Percentiles rank a stretch among this genome's conserved stretches.
phyloP scores from a whole-genome alignment of 2,329 filamentous ascomycete species.

The Ciborinia camelliae region DNA sequence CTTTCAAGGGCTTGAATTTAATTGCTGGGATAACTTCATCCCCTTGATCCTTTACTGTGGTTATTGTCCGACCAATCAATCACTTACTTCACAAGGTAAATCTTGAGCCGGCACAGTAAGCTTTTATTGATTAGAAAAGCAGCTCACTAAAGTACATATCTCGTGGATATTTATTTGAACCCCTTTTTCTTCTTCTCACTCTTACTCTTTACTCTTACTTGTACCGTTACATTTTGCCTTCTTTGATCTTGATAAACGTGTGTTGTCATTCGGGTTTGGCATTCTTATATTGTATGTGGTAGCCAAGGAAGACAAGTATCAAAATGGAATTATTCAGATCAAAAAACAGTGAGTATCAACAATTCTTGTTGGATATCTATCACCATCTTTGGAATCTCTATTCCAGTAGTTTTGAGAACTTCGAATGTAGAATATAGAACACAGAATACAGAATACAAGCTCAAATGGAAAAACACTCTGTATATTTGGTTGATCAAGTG shows the following conservation, averaged over 20 bases:
- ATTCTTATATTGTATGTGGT: background rate
- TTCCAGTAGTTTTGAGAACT: background rate
- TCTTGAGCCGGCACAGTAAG: background rate
- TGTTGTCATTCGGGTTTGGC: constrained; percentile 4
- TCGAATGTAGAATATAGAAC: too few species aligned
- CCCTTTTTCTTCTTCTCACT: background rate
- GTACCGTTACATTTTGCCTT: background rate
- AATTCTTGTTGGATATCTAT: background rate
- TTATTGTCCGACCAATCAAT: background rate
- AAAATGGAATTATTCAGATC: constrained; percentile 5
- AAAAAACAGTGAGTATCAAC: constrained; percentile 9
- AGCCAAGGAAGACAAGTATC: background rate
- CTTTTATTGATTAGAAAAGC: constrained; percentile 7
- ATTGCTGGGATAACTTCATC: constrained; percentile 12
- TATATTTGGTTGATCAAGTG: constrained; percentile 1
- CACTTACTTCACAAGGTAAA: background rate
- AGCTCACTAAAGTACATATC: background rate
- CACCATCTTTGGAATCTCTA: background rate
- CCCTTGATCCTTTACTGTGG: background rate
- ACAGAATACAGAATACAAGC: background rate
- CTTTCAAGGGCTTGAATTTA: background rate
- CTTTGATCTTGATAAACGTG: background rate
- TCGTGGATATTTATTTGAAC: background rate
- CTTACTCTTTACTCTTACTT: background rate
- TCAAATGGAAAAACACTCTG: background rate